Evolutionary conservation across 2,329 filamentous ascomycete genomes (phyloP), one percentile per base, ranked within the genome.

Genomic region (Pyrenophora tritici-repentis): DNA sequence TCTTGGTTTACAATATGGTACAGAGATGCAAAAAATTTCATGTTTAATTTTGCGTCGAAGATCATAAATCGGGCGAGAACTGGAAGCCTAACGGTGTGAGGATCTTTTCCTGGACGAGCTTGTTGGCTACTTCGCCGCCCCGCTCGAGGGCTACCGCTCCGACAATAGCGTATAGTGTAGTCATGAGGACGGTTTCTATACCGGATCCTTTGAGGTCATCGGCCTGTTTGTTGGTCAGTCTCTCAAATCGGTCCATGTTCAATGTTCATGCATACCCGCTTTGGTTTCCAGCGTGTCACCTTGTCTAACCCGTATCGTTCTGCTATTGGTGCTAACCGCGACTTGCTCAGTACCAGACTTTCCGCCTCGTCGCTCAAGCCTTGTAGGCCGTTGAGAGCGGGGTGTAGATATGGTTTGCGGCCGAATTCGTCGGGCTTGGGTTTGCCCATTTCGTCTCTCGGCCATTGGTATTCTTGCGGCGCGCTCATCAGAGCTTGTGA

Each of bases 121-220:
- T 82, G 58, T 86, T 87, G 50, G 93, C 91, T 47, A 89, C 83
- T 37, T 87, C 86, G 32, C 88, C 89, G 39, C 94, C 94, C 62
- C 89, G 86, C 73, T 97, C 91, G 67, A 99, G 78, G n/a, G 91
- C 87, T 45, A 99, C 75, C 9, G 94, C 94, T 17, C 94, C 94
- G 37, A 97, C 78, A 47, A 99, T 88, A 38, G 92, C 90, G 71
- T 91, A 90, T 47, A 99, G 66, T 3, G 90, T 85, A 55, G 91
- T 86, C 41, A 88, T 84, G 47, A 96, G 78, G 18, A 97, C 86
- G 3, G 86, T 79, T 20, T 90, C 83, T 22, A 88, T 74, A 60
- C 94, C 94, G 0, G 91, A 96, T 14, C 78, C 76, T 43, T 82
- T 73, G 46, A 96, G 80, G 63, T 91, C 86, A 55, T 86, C 78